Evolutionary conservation across 768 basidiomycete species (phyloP).

Genomic region (Sutorius australiensis): DNA sequence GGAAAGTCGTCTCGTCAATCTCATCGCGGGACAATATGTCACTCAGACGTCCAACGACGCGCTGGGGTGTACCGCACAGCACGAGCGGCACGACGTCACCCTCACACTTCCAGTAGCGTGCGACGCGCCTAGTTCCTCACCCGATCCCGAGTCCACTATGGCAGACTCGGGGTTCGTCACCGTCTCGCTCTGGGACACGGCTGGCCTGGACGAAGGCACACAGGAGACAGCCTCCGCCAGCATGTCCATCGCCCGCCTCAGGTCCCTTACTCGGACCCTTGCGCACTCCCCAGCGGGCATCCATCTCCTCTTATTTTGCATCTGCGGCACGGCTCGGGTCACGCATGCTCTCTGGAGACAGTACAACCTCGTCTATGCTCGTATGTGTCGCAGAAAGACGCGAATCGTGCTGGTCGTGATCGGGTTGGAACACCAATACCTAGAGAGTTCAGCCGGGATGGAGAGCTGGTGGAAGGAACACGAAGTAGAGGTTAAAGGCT

Average conservation of each 20-base stretch:
- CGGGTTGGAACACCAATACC: not conserved
- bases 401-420: slow-evolving; percentile 6
- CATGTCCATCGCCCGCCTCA: not conserved
- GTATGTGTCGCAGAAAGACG: not conserved
- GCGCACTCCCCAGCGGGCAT: not conserved
- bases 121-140: too few species aligned
- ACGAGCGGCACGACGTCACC: not conserved
- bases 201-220: slow-evolving; percentile 2
- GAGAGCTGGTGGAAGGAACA: slow-evolving; percentile 2
- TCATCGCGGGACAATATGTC: not conserved
- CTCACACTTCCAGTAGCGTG: not conserved
- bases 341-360: not conserved
- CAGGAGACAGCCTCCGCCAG: not conserved
- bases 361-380: not conserved
- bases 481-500: not conserved
- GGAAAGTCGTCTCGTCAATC: slow-evolving; percentile 4
- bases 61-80: not conserved
- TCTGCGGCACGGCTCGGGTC: not conserved
- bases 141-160: not conserved
- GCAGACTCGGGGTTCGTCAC: not conserved
- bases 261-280: not conserved
- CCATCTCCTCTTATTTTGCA: slow-evolving; percentile 3
- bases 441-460: not conserved
- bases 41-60: slow-evolving; percentile 2
- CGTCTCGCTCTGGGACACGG: slow-evolving; percentile 1